Percentiles rank a stretch among this genome's conserved stretches.
Evolutionary conservation across 2,329 filamentous ascomycete genomes (phyloP).

Genomic region (Aspergillus sclerotialis): DNA sequence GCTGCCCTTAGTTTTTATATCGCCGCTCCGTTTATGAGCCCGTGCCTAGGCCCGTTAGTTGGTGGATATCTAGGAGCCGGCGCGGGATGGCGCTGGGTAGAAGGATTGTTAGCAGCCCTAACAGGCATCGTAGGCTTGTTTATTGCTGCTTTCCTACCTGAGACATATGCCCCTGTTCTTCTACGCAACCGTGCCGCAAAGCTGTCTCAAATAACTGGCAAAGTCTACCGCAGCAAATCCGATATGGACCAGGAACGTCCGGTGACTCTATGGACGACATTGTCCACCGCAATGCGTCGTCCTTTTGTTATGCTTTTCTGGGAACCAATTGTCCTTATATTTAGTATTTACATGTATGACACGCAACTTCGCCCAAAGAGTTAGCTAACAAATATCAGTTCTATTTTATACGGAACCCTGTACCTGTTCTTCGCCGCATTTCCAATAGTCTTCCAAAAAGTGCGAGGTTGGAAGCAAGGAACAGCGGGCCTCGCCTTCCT

Average conservation of each 20-base stretch:
- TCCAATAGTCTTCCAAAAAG: conserved; percentile 36
- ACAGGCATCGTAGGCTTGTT: conserved; percentile 24
- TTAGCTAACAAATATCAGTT: no score
- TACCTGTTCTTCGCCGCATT: conserved; percentile 47
- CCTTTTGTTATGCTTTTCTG: conserved; percentile 35
- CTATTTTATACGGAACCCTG: conserved; percentile 17
- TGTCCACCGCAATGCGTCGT: conserved; percentile 40
- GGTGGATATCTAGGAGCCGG: conserved; percentile 60
- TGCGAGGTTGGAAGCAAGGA: conserved; percentile 39
- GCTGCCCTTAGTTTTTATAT: conserved; percentile 58
- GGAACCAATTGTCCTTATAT: conserved; percentile 15
- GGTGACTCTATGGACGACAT: conserved; percentile 28
- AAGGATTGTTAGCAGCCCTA: conserved; percentile 57
- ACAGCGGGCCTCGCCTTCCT: conserved; percentile 42
- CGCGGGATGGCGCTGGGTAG: conserved; percentile 64
- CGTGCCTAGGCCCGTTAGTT: conserved; percentile 57
- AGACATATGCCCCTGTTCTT: conserved; percentile 41
- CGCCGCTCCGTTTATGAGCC: conserved; percentile 60
- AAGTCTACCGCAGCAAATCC: conserved; percentile 30
- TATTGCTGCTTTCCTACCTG: conserved; percentile 17
- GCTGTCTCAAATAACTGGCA: conserved; percentile 16
- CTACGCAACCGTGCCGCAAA: conserved; percentile 41
- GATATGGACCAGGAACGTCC: conserved; percentile 33
- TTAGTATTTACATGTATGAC: conserved; percentile 16
- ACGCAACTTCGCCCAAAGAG: no score